Conservation (phyloP, 2,329 filamentous ascomycete species). For the Nothopassalora personata region DNA sequence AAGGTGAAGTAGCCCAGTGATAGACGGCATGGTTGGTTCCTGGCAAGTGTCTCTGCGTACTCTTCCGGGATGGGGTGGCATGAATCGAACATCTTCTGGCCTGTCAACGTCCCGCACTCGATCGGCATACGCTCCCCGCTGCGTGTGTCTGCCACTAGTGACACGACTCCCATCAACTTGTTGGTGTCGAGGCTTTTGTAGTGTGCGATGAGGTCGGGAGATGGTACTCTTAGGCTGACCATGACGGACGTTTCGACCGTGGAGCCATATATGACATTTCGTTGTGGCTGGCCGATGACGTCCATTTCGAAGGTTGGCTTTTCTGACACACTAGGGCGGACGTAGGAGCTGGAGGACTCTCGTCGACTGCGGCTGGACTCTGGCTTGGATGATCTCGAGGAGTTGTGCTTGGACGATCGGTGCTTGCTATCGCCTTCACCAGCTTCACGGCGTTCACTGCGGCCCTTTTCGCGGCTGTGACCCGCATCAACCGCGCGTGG, state of each 20-base stretch:
- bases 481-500: slow-evolving; percentile 28
- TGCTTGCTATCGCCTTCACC: slow-evolving; percentile 20
- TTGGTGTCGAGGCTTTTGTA: slow-evolving; percentile 26
- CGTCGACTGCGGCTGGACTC: slow-evolving; percentile 24
- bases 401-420: slow-evolving; percentile 16
- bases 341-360: slow-evolving; percentile 14
- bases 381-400: slow-evolving; percentile 23
- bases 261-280: slow-evolving; percentile 24
- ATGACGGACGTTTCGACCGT: slow-evolving; percentile 29
- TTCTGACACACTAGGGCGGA: slow-evolving; percentile 9
- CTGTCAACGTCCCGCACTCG: slow-evolving; percentile 27
- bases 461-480: slow-evolving; percentile 16
- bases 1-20: slow-evolving; percentile 31
- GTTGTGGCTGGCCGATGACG: slow-evolving; percentile 29
- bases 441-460: slow-evolving; percentile 18
- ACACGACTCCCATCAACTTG: slow-evolving; percentile 27
- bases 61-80: slow-evolving; percentile 28
- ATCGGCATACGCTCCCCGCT: slow-evolving; percentile 26
- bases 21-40: slow-evolving; percentile 26
- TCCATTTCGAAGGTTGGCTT: slow-evolving; percentile 29
- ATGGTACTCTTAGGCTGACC: slow-evolving; percentile 26
- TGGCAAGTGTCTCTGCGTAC: slow-evolving; percentile 23
- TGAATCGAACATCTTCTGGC: slow-evolving; percentile 32
- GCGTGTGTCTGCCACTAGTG: slow-evolving; percentile 26
- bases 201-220: slow-evolving; percentile 19